These are phyloP conservation scores for Pyrenula aspistea DNA, from an alignment of 495 filamentous ascomycete genomes.

Conservation along the genomic window DNA sequence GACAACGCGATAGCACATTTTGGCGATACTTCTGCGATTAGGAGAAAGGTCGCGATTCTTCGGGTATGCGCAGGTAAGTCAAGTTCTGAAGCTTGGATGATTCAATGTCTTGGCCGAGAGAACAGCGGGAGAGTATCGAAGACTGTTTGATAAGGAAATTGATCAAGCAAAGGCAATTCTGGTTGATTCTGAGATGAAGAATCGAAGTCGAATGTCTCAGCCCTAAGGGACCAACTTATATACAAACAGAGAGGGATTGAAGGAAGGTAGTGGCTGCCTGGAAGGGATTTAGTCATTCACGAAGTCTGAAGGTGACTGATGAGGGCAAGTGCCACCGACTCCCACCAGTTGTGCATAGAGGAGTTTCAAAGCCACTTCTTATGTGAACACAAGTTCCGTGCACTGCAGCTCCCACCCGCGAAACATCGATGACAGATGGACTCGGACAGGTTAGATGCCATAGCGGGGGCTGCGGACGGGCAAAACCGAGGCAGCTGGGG, in stretches of 20 bases:
- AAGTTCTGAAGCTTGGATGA: not conserved
- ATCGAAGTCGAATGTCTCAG: not conserved
- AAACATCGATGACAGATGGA: not conserved
- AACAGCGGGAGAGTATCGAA: not conserved
- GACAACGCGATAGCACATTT: slow-evolving; percentile 62
- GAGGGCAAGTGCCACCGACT: not conserved
- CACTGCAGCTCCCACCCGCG: not conserved
- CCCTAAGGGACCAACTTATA: not conserved
- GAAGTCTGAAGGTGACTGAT: not conserved
- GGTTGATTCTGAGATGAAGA: not conserved
- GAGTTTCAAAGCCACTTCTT: not conserved
- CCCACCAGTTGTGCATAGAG: not conserved
- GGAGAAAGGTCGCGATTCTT: not conserved
- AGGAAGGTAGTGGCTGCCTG: not conserved
- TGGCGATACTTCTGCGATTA: slow-evolving; percentile 7
- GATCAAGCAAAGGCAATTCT: not conserved
- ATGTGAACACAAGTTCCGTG: not conserved
- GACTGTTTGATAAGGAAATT: not conserved
- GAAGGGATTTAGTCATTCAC: not conserved
- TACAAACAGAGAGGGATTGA: not conserved
- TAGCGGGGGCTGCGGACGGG: not conserved
- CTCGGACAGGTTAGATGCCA: not conserved
- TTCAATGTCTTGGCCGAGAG: not conserved
- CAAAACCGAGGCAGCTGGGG: not conserved
- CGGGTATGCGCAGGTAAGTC: not conserved